Evolutionary conservation across 108 stramenopile species (phyloP), one percentile per base, ranked within the genome.

Genomic region (Conticribra guillardii): DNA sequence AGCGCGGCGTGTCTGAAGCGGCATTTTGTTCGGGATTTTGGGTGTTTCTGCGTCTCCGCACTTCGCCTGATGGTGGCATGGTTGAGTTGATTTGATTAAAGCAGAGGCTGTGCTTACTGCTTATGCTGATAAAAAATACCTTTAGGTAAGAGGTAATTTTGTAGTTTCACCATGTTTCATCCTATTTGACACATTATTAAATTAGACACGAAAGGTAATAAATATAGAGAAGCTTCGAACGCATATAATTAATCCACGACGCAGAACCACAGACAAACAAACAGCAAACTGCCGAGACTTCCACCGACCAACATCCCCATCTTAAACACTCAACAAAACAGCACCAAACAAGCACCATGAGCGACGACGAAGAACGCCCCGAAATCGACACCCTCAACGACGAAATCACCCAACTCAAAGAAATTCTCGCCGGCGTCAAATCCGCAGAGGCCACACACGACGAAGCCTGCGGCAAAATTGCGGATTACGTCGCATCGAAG

Each of bases 331-430:
- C n/a, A n/a, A n/a, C n/a, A n/a, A n/a, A n/a, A n/a, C n/a, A n/a
- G n/a, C n/a, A n/a, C n/a, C n/a, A 27, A 34, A 47, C 64, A 54
- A 4, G 16, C n/a, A 47, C 24, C 70, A 71, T 71, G 70, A 47
- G 31, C 19, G 70, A 61, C 14, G 3, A 44, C 28, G 70, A 41
- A 2, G 70, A 71, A 61, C 4, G 19, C n/a, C 32, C 60, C 59
- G 52, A 61, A 51, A 52, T 71, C 60, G 52, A 71, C 0, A 18
- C 53, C 22, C 70, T 71, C 21, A 61, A 52, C 33, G 23, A 29
- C 16, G 51, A 60, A 60, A 61, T 71, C 14, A 45, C 59, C 26
- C 49, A 60, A 18, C 60, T 71, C 30, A 71, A 71, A 51, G n/a
- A 48, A 53, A 31, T 61, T 23, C 70, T 71, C 16, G 60, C 27